phyloP scores from a whole-genome alignment of 1,284 basidiomycete genomes.

The Leccinum variabile region DNA sequence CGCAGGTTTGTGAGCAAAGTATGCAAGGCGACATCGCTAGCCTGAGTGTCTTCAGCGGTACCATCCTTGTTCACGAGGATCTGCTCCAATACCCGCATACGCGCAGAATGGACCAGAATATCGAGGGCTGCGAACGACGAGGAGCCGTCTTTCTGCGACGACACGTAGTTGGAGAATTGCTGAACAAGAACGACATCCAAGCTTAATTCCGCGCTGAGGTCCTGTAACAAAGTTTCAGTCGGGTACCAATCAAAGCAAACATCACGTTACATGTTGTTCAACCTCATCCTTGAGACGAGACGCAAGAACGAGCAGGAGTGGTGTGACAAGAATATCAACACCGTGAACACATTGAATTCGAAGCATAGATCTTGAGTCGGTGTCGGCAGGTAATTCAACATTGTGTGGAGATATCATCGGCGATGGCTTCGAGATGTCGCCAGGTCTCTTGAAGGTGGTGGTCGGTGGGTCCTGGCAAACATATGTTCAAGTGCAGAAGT shows the following conservation, averaged over 20 bases:
- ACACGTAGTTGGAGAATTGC: conserved; percentile 38
- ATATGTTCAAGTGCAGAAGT: neutral
- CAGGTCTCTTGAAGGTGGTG: conserved; percentile 13
- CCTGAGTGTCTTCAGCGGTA: conserved; percentile 4
- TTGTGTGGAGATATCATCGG: conserved; percentile 10
- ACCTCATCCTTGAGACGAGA: conserved; percentile 44
- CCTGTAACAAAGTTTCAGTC: conserved; percentile 32
- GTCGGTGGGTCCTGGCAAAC: conserved; percentile 15
- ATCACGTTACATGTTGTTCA: conserved; percentile 39
- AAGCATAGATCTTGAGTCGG: conserved; percentile 15
- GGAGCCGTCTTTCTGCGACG: conserved; percentile 6
- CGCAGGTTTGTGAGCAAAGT: conserved; percentile 20
- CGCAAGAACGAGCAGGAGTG: conserved; percentile 43
- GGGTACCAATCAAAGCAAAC: neutral
- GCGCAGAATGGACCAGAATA: conserved; percentile 28
- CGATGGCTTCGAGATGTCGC: neutral
- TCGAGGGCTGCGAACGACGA: conserved; percentile 20
- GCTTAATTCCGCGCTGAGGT: conserved; percentile 43
- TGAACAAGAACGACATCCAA: conserved; percentile 48
- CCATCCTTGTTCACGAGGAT: conserved; percentile 15
- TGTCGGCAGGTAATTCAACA: neutral
- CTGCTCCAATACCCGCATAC: conserved; percentile 29
- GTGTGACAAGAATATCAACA: conserved; percentile 44
- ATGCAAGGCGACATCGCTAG: conserved; percentile 24
- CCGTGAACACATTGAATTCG: conserved; percentile 35